Percentiles rank a stretch among this genome's conserved stretches.
Evolutionary conservation across 1,139 yeast species (phyloP).

Genomic region (Hansenula sp.): DNA sequence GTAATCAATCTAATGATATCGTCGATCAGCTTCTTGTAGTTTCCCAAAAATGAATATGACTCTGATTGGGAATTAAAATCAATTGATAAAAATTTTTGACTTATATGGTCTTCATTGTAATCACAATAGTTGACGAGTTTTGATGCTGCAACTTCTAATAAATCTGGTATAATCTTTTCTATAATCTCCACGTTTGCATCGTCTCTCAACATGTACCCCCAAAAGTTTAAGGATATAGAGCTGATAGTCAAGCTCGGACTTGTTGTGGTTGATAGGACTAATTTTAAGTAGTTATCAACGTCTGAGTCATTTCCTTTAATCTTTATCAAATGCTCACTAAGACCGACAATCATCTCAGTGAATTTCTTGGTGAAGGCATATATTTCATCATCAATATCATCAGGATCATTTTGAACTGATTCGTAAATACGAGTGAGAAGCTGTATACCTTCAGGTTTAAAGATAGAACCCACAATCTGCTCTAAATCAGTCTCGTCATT

Average conservation of each 20-base stretch:
- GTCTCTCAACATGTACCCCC: constrained; percentile 85
- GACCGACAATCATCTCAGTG: constrained; percentile 89
- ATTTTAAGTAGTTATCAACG: constrained; percentile 51
- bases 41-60: constrained; percentile 67
- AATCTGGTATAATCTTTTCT: constrained; percentile 52
- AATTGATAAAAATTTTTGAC: constrained; percentile 62
- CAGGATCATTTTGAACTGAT: constrained; percentile 60
- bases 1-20: constrained; percentile 87
- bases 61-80: constrained; percentile 92
- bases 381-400: constrained; percentile 70
- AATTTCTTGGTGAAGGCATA: constrained; percentile 83
- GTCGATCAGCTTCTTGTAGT: constrained; percentile 80
- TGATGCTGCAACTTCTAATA: constrained; percentile 74
- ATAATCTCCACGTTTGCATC: constrained; percentile 57
- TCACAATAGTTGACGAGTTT: constrained; percentile 72
- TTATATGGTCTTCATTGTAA: constrained; percentile 58
- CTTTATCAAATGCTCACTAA: constrained; percentile 52
- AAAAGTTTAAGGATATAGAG: constrained; percentile 86
- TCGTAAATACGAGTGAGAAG: constrained; percentile 64
- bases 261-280: constrained; percentile 75
- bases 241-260: constrained; percentile 88
- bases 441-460: constrained; percentile 64
- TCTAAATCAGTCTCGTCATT: constrained; percentile 67
- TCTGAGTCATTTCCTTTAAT: constrained; percentile 26
- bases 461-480: constrained; percentile 75